Percentiles rank a stretch among this genome's conserved stretches.
These are phyloP conservation scores for Kurtzmaniella quercitrusa DNA, from an alignment of 1,139 yeast species.

Conservation along the genomic window DNA sequence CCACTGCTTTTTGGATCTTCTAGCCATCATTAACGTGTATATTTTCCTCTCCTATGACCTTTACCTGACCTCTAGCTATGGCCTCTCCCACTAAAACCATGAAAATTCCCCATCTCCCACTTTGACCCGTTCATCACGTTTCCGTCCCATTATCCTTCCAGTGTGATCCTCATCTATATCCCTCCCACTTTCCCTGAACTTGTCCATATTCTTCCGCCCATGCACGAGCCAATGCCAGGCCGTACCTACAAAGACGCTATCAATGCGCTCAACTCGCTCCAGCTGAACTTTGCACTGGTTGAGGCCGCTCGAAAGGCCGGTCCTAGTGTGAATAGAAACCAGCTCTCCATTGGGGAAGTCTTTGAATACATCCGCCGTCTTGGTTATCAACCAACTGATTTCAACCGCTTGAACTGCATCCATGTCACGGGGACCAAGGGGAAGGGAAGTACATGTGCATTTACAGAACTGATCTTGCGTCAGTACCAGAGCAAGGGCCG, in stretches of 20 bases:
- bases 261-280: conserved; percentile 76
- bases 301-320: conserved; percentile 79
- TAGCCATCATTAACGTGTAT: too few relatives aligned
- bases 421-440: conserved; percentile 99
- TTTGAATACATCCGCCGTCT: conserved; percentile 84
- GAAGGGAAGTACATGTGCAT: conserved; percentile 97
- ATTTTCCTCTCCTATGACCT: too few relatives aligned
- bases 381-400: conserved; percentile 71
- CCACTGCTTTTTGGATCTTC: too few relatives aligned
- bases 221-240: conserved; percentile 7
- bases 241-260: conserved; percentile 68
- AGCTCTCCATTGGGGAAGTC: conserved; percentile 79
- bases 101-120: too few relatives aligned
- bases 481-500: conserved; percentile 41
- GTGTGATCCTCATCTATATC: background rate
- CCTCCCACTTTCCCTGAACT: background rate
- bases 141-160: too few relatives aligned
- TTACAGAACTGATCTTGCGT: conserved; percentile 72
- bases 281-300: conserved; percentile 85
- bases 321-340: conserved; percentile 54
- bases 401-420: conserved; percentile 70
- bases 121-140: too few relatives aligned
- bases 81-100: too few relatives aligned
- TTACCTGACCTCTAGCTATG: too few relatives aligned
- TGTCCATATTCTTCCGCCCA: background rate